Percentiles rank a stretch among this genome's conserved stretches.
Evolutionary conservation across 2,329 filamentous ascomycete genomes (phyloP).

Genomic region (Calycina marina): DNA sequence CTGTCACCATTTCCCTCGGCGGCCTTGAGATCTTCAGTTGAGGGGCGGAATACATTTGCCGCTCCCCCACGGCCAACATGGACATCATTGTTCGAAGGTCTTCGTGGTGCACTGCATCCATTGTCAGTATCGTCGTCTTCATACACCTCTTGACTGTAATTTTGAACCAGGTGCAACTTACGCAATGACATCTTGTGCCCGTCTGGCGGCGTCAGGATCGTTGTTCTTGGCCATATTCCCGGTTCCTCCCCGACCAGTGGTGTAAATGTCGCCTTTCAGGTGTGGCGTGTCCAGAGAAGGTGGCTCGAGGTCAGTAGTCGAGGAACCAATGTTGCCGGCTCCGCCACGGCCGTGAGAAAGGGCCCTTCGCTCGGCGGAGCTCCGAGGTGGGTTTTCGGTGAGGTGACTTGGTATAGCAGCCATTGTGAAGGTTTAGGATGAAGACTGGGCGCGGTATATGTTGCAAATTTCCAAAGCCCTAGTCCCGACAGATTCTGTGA

Average conservation of each 20-base stretch:
- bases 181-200: constrained; percentile 71
- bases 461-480: too few species aligned
- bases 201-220: constrained; percentile 59
- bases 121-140: constrained; percentile 1
- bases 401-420: constrained; percentile 13
- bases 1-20: constrained; percentile 20
- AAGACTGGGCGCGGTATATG: not conserved
- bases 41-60: constrained; percentile 53
- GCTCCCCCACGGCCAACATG: constrained; percentile 64
- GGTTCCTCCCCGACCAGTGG: constrained; percentile 75
- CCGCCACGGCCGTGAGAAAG: constrained; percentile 62
- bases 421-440: constrained; percentile 10
- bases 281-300: constrained; percentile 67
- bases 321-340: constrained; percentile 55
- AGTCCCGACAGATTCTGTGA: too few species aligned
- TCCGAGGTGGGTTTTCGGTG: constrained; percentile 9
- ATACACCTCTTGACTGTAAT: too few species aligned
- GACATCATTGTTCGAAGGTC: constrained; percentile 40
- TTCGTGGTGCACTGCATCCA: constrained; percentile 29
- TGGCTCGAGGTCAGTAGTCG: constrained; percentile 32
- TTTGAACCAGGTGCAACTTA: too few species aligned
- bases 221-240: constrained; percentile 74
- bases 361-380: constrained; percentile 8
- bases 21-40: constrained; percentile 23
- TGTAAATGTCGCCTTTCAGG: constrained; percentile 71